phyloP scores from a whole-genome alignment of 305 asterid species.

The Fraxinus baroniana region DNA sequence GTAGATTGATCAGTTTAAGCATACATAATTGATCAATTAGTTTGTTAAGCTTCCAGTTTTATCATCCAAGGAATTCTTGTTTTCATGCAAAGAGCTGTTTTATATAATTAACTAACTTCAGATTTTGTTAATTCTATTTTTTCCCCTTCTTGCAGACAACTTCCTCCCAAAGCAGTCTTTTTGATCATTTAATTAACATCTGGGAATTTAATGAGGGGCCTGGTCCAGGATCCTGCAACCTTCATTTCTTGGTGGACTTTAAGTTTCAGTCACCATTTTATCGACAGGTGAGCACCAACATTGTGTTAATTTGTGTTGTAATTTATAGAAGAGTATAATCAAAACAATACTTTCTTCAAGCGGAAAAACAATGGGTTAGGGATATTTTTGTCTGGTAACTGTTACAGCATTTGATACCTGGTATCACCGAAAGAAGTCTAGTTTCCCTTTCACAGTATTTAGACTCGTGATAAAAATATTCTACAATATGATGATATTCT shows the following conservation, averaged over 20 bases:
- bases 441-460: background rate
- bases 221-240: conserved; percentile 74
- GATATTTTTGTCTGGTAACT: background rate
- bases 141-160: conserved; percentile 44
- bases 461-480: background rate
- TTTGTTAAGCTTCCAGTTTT: background rate
- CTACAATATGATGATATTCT: background rate
- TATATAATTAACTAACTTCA: background rate
- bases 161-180: conserved; percentile 61
- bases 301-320: background rate
- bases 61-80: background rate
- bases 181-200: conserved; percentile 82
- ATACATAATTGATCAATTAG: background rate
- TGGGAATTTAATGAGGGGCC: conserved; percentile 97
- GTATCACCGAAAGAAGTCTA: background rate
- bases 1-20: no score
- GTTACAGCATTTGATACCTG: background rate
- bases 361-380: background rate
- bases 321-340: conserved; percentile 3
- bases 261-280: conserved; percentile 87
- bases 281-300: conserved; percentile 51
- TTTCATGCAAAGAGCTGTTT: background rate
- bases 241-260: conserved; percentile 84
- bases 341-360: background rate
- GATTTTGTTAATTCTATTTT: background rate